These are phyloP conservation scores for Aquilaria malaccensis DNA, from an alignment of 345 rosid genomes.

Conservation along the genomic window DNA sequence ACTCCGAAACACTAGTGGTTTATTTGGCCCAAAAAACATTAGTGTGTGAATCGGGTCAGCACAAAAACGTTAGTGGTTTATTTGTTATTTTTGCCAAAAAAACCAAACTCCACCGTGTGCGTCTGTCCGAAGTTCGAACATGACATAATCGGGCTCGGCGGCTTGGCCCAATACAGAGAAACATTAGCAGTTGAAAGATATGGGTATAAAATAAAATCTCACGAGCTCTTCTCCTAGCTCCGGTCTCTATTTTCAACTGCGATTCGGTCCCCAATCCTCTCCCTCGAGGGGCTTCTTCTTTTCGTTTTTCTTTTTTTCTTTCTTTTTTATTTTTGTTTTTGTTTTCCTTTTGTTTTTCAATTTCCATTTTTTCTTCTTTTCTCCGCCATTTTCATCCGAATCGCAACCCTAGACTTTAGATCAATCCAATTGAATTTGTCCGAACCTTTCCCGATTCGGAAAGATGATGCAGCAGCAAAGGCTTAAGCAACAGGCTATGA, in stretches of 20 bases:
- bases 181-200: no score
- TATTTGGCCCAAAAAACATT: no score
- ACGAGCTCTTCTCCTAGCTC: background rate
- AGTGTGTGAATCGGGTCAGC: no score
- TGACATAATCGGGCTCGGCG: no score
- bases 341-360: background rate
- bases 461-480: conserved; percentile 47
- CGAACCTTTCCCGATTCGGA: background rate
- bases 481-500: conserved; percentile 52
- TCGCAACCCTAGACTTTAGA: conserved; percentile 13
- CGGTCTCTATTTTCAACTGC: background rate
- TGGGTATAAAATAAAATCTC: background rate
- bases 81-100: no score
- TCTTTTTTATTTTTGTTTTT: background rate
- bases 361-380: background rate
- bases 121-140: no score
- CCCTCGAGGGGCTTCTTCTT: conserved; percentile 22
- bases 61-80: no score
- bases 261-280: conserved; percentile 12
- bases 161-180: no score
- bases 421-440: background rate
- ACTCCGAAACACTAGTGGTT: no score
- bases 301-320: background rate
- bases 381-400: background rate
- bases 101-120: no score